Base-by-base conservation (phyloP, 345 rosid genomes). In the Murraya paniculata region DNA sequence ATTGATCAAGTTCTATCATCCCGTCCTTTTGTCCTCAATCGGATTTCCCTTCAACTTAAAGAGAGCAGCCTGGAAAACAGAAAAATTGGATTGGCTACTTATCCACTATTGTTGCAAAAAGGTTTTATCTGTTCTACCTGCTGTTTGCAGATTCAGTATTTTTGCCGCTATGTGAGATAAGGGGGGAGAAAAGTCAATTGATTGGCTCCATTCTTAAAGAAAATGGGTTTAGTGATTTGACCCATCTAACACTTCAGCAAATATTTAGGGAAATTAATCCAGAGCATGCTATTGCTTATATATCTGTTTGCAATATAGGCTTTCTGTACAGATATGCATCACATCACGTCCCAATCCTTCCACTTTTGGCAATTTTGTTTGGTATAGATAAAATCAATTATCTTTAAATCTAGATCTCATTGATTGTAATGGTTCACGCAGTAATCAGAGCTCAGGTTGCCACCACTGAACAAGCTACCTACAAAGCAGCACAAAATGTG, bases 391-490 rank as follows among this genome's bases (percentile, higher is more conserved):
- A 10, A 71, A 71, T 50, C 19, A 22, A 71, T 6, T 22, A 65
- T 65, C 48, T 35, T 71, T 21, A 7, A 53, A 71, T 22, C 27
- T 30, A 31, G 10, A 35, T 35, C 21, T 50, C 50, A 53, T 58
- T 71, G 39, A 60, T 45, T 36, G 36, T 61, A 24, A 16, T 73
- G 77, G 38, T 19, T 18, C 39, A 18, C 76, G 30, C 82, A 88
- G 97, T 86, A 76, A 80, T 87, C 68, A 91, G 85, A 88, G 97
- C 98, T 85, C 97, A 90, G 82, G 88, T 88, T 77, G 88, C 91
- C 2, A 83, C 91, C 70, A 81, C 74, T 72, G 94, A 90, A 80
- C 85, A 87, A 81, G 71, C 87, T 48, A 84, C 77, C 67, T 65
- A 73, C 7, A 91, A 83, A 74, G 84, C 84, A 67, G 82, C 82